Evolutionary conservation across 2,329 filamentous ascomycete species (phyloP).

Genomic region (Periglandula ipomoeae): DNA sequence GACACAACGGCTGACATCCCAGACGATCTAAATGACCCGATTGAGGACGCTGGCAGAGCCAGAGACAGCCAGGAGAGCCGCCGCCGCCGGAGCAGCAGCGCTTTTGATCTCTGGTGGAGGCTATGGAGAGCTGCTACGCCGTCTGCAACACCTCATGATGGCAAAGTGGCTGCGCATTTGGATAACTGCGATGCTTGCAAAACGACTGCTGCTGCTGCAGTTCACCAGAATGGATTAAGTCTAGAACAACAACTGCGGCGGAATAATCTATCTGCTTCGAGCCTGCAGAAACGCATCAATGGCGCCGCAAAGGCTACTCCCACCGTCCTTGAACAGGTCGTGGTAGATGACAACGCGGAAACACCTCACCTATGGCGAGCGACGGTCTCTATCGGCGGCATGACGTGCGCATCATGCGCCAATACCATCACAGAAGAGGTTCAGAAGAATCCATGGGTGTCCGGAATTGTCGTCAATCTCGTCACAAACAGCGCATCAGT

Average conservation of each 20-base stretch:
- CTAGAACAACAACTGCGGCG: constrained; percentile 5
- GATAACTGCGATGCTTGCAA: constrained; percentile 30
- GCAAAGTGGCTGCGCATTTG: constrained; percentile 23
- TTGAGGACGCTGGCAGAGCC: constrained; percentile 11
- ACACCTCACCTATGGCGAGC: constrained; percentile 32
- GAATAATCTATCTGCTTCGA: constrained; percentile 6
- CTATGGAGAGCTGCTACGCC: constrained; percentile 20
- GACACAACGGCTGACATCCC: constrained; percentile 26
- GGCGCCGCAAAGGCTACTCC: constrained; percentile 3
- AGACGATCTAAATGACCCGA: constrained; percentile 17
- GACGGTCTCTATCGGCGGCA: constrained; percentile 55
- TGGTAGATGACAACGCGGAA: constrained; percentile 11
- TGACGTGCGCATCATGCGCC: constrained; percentile 64
- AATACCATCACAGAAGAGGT: constrained; percentile 54
- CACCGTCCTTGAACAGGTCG: constrained; percentile 15
- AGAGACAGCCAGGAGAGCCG: constrained; percentile 15
- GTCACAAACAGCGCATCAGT: constrained; percentile 58
- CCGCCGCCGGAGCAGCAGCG: constrained; percentile 11
- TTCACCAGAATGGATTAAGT: constrained; percentile 6
- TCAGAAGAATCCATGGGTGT: constrained; percentile 46
- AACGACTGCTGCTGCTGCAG: constrained; percentile 10
- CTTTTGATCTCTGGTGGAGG: constrained; percentile 22
- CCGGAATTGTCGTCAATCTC: constrained; percentile 51
- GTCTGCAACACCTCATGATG: constrained; percentile 14
- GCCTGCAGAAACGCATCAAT: constrained; percentile 5